Base-by-base conservation (phyloP, 2,329 filamentous ascomycete genomes). In the Beauveria sp. region DNA sequence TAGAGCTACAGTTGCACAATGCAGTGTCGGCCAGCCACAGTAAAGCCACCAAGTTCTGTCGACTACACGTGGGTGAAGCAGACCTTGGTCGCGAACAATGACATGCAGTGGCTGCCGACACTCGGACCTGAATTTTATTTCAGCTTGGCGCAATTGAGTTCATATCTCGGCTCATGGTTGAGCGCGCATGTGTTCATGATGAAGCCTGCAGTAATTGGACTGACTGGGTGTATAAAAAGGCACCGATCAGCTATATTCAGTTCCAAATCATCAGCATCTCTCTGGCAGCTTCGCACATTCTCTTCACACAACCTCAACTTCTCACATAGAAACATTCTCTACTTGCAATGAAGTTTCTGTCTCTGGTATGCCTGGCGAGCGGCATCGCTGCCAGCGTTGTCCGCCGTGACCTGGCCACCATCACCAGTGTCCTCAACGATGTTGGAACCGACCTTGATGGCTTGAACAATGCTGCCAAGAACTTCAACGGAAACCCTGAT, bases 391-490 rank as follows among this genome's bases (percentile, higher is more conserved):
- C 60, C 34, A 50, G 50, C 38, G 54, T 64, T 43, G 34, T 63
- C 51, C 60, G 56, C 54, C 64, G 64, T 20, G 61, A 67, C 45
- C 26, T 67, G 20, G 20, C 40, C 10, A 49, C 49, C 45, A 57
- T 68, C 57, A 46, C 61, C 22, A n/a, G 26, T 20, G 65, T 64
- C 40, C 51, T 68, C 55, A 7, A 3, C 14, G 43, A 12, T 14
- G 61, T 67, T 53, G 49, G 60, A 2, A 1, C 24, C 8, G 56
- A 55, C 58, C 65, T 71, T 54, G 64, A 65, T 8, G n/a, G 28
- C 20, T 58, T 71, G 12, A 64, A 65, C 64, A 66, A 49, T 9
- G 68, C 69, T 22, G 62, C 67, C 61, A 64, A 67, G n/a, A 52
- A 46, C 52, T 71, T 69, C 66, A 63, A 55, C 47, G 68, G 67